Percentiles rank a stretch among this genome's conserved stretches.
phyloP scores from a whole-genome alignment of 352 stramenopile genomes.

The Phytopythium cucurbitacearum region DNA sequence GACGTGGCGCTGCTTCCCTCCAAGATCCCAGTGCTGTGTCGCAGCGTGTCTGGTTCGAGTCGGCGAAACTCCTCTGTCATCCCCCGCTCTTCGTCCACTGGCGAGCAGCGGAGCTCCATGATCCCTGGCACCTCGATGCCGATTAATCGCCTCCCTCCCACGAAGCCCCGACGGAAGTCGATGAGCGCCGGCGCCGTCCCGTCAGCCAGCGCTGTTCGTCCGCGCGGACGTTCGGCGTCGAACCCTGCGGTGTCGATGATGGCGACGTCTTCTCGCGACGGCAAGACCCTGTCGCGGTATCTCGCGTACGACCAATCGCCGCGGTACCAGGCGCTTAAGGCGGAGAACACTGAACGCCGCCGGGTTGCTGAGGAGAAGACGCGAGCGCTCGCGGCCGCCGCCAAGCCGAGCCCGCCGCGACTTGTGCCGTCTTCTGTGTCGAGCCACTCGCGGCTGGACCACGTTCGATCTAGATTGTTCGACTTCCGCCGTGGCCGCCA shows the following conservation, averaged over 20 bases:
- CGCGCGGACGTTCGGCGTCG: no score
- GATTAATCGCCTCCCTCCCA: neutral
- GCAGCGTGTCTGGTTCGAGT: no score
- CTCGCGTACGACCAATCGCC: conserved; percentile 31
- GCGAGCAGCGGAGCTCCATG: neutral
- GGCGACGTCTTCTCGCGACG: conserved; percentile 4
- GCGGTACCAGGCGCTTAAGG: conserved; percentile 30
- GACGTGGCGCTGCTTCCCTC: no score
- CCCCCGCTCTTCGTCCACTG: no score
- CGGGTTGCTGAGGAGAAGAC: conserved; percentile 27
- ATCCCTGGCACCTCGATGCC: neutral
- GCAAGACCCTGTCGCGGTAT: conserved; percentile 14
- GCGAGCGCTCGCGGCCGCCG: conserved; percentile 8
- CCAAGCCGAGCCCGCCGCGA: conserved; percentile 8
- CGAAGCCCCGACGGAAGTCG: neutral
- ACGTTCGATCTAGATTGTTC: conserved; percentile 14
- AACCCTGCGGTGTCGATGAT: neutral
- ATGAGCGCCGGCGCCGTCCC: no score
- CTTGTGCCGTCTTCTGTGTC: neutral
- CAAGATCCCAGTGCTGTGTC: no score
- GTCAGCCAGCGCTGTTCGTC: no score
- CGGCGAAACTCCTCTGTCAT: no score
- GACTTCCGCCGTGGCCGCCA: conserved; percentile 3
- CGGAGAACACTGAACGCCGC: conserved; percentile 29
- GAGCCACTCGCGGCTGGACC: conserved; percentile 7